Percentiles rank a stretch among this genome's conserved stretches.
Evolutionary conservation across 106 monocot genomes (phyloP).

Genomic region (Posidonia australis): DNA sequence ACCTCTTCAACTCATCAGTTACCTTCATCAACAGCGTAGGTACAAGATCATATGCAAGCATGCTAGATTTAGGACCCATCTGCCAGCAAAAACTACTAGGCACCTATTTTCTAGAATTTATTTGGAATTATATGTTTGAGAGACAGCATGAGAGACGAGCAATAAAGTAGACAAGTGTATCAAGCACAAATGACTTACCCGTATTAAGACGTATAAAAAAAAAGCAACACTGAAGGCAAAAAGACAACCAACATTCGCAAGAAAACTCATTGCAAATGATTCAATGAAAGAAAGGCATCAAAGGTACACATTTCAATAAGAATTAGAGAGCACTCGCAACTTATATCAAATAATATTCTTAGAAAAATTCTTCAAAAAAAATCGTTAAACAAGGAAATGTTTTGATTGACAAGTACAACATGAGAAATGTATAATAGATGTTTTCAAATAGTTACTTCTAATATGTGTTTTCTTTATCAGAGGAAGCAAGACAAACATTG

Average conservation of each 20-base stretch:
- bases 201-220: constrained; percentile 56
- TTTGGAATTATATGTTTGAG: too few relatives aligned
- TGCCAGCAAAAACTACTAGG: too few relatives aligned
- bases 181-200: constrained; percentile 33
- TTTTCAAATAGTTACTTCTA: background rate
- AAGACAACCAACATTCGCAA: constrained; percentile 85
- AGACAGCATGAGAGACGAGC: too few relatives aligned
- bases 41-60: too few relatives aligned
- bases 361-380: background rate
- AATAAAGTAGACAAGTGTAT: background rate
- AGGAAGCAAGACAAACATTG: too few relatives aligned
- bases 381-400: background rate
- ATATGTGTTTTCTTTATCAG: too few relatives aligned
- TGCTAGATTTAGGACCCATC: too few relatives aligned
- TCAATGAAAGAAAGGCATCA: too few relatives aligned
- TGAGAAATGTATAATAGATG: background rate
- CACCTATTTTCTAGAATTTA: background rate
- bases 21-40: too few relatives aligned
- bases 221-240: constrained; percentile 62
- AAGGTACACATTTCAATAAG: background rate
- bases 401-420: too few relatives aligned
- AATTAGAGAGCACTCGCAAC: background rate
- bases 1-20: too few relatives aligned
- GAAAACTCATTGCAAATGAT: constrained; percentile 58
- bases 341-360: background rate